These are phyloP conservation scores for Dendrocalamus latiflorus DNA, from an alignment of 202 grass and related monocot genomes.

Conservation along the genomic window DNA sequence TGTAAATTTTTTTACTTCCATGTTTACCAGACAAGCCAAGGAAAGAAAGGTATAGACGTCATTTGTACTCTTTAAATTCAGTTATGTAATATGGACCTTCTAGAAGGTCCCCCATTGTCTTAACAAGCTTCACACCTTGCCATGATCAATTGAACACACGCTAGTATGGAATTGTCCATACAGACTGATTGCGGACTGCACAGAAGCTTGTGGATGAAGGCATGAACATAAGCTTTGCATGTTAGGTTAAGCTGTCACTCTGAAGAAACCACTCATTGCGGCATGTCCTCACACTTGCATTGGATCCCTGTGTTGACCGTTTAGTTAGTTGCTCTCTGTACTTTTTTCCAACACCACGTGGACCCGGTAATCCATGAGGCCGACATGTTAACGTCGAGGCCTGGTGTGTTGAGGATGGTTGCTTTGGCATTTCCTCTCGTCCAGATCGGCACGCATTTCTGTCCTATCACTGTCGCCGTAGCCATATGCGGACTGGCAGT, in stretches of 20 bases:
- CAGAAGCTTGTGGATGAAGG: background rate
- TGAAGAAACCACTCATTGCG: background rate
- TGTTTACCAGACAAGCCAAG: constrained; percentile 42
- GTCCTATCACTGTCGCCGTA: constrained; percentile 11
- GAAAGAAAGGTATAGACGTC: constrained; percentile 57
- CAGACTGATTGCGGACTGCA: background rate
- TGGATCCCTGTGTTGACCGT: constrained; percentile 25
- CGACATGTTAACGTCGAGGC: constrained; percentile 32
- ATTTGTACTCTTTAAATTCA: constrained; percentile 35
- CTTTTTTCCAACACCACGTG: background rate
- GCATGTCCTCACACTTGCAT: background rate
- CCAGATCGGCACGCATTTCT: constrained; percentile 25
- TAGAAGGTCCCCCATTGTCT: background rate
- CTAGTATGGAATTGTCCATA: background rate
- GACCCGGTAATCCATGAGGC: constrained; percentile 32
- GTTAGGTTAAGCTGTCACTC: background rate
- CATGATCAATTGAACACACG: background rate
- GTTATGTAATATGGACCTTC: constrained; percentile 20
- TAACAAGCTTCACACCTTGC: background rate
- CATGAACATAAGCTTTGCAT: background rate
- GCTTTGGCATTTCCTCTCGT: constrained; percentile 31
- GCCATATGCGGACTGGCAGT: background rate
- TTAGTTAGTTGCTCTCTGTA: constrained; percentile 33
- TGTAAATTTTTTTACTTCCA: constrained; percentile 67
- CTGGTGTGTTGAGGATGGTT: background rate